These are phyloP conservation scores for Lipomyces yamanashiensis DNA, from an alignment of 805 yeast genomes.

Conservation along the genomic window DNA sequence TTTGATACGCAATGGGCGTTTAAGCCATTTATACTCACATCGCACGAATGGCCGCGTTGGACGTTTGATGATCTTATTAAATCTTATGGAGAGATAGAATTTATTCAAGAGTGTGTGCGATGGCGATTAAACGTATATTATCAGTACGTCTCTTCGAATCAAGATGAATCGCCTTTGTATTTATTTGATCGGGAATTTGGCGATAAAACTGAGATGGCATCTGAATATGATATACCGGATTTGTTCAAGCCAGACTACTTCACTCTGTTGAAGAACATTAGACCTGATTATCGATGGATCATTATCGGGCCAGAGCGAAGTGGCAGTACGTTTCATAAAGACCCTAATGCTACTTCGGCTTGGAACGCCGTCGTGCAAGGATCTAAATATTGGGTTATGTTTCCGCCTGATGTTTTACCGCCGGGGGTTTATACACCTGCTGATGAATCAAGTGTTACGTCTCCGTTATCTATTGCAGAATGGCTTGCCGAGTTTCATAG, in stretches of 20 bases:
- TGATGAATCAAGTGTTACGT: conserved; percentile 84
- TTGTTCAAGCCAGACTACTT: conserved; percentile 50
- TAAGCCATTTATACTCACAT: conserved; percentile 67
- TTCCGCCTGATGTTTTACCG: conserved; percentile 75
- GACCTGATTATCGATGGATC: conserved; percentile 94
- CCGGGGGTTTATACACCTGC: conserved; percentile 81
- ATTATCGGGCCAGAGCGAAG: conserved; percentile 81
- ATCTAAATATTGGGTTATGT: conserved; percentile 52
- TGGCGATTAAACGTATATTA: conserved; percentile 72
- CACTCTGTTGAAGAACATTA: conserved; percentile 52
- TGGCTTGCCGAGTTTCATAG: conserved; percentile 87
- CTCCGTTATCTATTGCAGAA: conserved; percentile 91
- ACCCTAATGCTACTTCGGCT: conserved; percentile 87
- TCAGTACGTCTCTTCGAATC: conserved; percentile 62
- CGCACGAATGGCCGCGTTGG: conserved; percentile 68
- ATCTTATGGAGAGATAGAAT: conserved; percentile 63
- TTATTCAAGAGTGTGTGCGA: conserved; percentile 83
- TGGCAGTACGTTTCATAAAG: conserved; percentile 92
- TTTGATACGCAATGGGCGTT: conserved; percentile 56
- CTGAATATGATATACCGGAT: conserved; percentile 46
- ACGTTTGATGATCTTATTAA: conserved; percentile 52
- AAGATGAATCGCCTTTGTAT: conserved; percentile 84
- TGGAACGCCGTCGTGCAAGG: conserved; percentile 65
- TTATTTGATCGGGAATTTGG: conserved; percentile 77
- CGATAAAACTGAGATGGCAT: conserved; percentile 51